Evolutionary conservation across 768 basidiomycete species (phyloP).

Genomic region (Postia placenta): DNA sequence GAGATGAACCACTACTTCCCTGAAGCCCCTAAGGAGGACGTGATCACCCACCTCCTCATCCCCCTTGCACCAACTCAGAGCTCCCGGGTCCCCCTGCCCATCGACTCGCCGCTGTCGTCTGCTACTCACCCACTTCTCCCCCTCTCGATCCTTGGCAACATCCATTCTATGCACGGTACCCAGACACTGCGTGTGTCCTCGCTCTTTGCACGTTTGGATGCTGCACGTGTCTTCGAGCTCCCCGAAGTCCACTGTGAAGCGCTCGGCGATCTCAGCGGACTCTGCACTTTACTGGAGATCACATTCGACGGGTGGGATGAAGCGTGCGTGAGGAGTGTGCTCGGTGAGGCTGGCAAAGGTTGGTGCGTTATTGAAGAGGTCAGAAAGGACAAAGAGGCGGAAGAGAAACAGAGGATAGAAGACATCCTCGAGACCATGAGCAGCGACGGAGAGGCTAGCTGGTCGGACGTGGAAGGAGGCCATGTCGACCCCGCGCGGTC

Average conservation of each 20-base stretch:
- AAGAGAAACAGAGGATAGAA: slow-evolving; percentile 20
- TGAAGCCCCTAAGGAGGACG: slow-evolving; percentile 25
- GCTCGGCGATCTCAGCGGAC: slow-evolving; percentile 49
- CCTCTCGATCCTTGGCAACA: slow-evolving; percentile 40
- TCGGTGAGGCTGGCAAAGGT: slow-evolving; percentile 65
- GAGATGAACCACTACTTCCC: slow-evolving; percentile 64
- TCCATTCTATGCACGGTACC: slow-evolving; percentile 46
- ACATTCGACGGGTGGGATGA: slow-evolving; percentile 72
- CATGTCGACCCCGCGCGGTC: slow-evolving; percentile 55
- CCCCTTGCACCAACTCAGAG: slow-evolving; percentile 76
- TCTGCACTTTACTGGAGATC: slow-evolving; percentile 62
- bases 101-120: slow-evolving; percentile 20
- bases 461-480: slow-evolving; percentile 6
- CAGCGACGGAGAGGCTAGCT: slow-evolving; percentile 10
- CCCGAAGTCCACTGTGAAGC: slow-evolving; percentile 52
- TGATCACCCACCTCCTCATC: slow-evolving; percentile 65
- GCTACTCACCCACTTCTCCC: slow-evolving; percentile 41
- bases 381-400: slow-evolving; percentile 13
- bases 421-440: slow-evolving; percentile 26
- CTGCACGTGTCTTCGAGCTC: slow-evolving; percentile 59
- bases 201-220: slow-evolving; percentile 67
- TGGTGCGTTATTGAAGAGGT: slow-evolving; percentile 74
- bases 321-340: slow-evolving; percentile 53
- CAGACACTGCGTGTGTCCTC: slow-evolving; percentile 63
- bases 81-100: slow-evolving; percentile 50